Conservation (phyloP, 257 asterid genomes). For the Gynochthodes officinalis region DNA sequence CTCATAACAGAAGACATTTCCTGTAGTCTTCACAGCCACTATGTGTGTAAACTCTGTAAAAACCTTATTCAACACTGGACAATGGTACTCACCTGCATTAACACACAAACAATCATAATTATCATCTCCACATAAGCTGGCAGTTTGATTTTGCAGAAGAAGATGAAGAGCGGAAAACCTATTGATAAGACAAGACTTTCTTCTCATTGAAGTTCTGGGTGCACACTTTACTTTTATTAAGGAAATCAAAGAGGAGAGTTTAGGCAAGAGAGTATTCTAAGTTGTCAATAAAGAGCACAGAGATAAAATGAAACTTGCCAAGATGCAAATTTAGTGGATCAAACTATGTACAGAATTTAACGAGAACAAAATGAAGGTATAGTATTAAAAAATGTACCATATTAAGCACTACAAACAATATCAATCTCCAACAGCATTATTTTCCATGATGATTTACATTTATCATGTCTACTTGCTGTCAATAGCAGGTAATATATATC, state of each 20-base stretch:
- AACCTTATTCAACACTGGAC: constrained; percentile 93
- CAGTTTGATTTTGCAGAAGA: background rate
- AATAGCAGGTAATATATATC: background rate
- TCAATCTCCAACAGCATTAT: background rate
- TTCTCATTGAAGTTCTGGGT: background rate
- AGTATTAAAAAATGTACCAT: background rate
- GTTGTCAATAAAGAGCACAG: background rate
- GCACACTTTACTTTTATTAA: background rate
- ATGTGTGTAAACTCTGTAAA: constrained; percentile 89
- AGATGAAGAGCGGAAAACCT: background rate
- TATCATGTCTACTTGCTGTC: background rate
- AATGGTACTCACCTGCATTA: constrained; percentile 75
- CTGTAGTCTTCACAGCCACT: constrained; percentile 87
- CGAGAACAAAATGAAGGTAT: too few species aligned
- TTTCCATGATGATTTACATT: too few species aligned
- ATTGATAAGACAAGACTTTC: background rate
- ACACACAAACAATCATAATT: constrained; percentile 6
- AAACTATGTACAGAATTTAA: background rate
- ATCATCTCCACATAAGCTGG: background rate
- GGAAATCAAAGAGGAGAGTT: background rate
- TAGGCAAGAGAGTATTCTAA: background rate
- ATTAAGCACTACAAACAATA: background rate
- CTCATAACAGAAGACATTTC: constrained; percentile 96
- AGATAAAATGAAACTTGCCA: too few species aligned
- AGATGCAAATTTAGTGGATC: background rate